A percentile compares a stretch with the other conserved stretches of the same genome.
phyloP scores from a whole-genome alignment of 2,329 filamentous ascomycete genomes.

The Beauveria pseudobassiana region DNA sequence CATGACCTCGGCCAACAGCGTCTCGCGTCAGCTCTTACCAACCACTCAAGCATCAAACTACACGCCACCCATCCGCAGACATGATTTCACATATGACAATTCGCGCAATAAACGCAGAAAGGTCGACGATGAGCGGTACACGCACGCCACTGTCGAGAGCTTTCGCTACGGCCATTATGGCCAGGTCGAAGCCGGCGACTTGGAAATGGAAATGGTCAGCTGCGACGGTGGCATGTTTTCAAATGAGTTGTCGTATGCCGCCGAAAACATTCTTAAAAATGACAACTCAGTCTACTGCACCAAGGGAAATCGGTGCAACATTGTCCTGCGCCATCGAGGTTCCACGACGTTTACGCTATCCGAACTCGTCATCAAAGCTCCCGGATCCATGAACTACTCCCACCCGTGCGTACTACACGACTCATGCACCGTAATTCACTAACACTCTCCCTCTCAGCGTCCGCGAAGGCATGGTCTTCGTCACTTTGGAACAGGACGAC shows the following conservation, averaged over 20 bases:
- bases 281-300: slow-evolving; percentile 86
- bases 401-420: slow-evolving; percentile 63
- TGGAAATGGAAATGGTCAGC: slow-evolving; percentile 82
- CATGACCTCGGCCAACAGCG: slow-evolving; percentile 25
- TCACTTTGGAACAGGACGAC: slow-evolving; percentile 78
- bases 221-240: slow-evolving; percentile 74
- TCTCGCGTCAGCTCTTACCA: slow-evolving; percentile 22
- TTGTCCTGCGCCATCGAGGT: slow-evolving; percentile 75
- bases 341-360: slow-evolving; percentile 74
- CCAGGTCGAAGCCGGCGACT: slow-evolving; percentile 72
- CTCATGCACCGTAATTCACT: neutral
- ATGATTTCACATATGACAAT: slow-evolving; percentile 37
- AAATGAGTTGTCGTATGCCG: slow-evolving; percentile 56
- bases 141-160: slow-evolving; percentile 40
- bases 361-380: slow-evolving; percentile 82
- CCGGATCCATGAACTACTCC: slow-evolving; percentile 66
- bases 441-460: slow-evolving; percentile 46
- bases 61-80: slow-evolving; percentile 27
- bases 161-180: slow-evolving; percentile 82
- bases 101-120: slow-evolving; percentile 61
- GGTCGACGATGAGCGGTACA: slow-evolving; percentile 54
- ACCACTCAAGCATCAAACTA: slow-evolving; percentile 17
- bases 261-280: slow-evolving; percentile 76
- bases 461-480: slow-evolving; percentile 85
- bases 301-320: slow-evolving; percentile 78